Base-by-base conservation (phyloP, 2,329 filamentous ascomycete species). In the Colletotrichum chlorophyti region DNA sequence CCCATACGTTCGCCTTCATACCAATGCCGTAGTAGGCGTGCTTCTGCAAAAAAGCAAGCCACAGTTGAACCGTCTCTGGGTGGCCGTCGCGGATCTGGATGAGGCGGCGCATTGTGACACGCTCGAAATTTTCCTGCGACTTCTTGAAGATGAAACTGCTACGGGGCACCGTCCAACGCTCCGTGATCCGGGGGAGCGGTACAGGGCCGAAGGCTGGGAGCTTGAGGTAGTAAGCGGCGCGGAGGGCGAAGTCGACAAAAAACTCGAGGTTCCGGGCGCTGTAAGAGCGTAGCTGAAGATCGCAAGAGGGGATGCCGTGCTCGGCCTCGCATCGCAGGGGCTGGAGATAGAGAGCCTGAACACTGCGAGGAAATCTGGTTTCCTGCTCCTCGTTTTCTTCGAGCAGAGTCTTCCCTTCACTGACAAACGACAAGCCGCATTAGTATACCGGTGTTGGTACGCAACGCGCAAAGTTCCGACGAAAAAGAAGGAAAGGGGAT, bases 1-100 rank as follows among this genome's bases (percentile, higher is more conserved):
- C 91, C 87, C 91, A 99, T 46, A 98, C 84, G 72, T 99, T 97
- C 50, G 95, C 95, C 83, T 99, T 99, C 93, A 99, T 96, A 68
- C 95, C 95, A 35, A 98, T 89, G n/a, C 95, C 95, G 65, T 96
- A 91, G 72, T 95, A 96, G 37, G 93, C 91, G 71, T 97, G 90
- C 76, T 96, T 96, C 69, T 91, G 86, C 70, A 99, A 74, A 71
- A 96, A 98, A 0, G 92, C 93, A 58, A 99, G 79, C 95, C 95
- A 99, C 24, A 93, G 75, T 74, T 96, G 90, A 31, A 99, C 93
- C 1, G 87, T 89, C 72, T 97, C 91, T 1, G 93, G 88, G 68
- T 97, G 83, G 0, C 93, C 95, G 69, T 98, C 95, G 64, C 91
- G 89, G 69, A 99, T 95, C 75, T 97, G 93, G 49, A 99, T 93